Evolutionary conservation across 2,329 filamentous ascomycete genomes (phyloP).

Genomic region (Trichoderma lentiforme): DNA sequence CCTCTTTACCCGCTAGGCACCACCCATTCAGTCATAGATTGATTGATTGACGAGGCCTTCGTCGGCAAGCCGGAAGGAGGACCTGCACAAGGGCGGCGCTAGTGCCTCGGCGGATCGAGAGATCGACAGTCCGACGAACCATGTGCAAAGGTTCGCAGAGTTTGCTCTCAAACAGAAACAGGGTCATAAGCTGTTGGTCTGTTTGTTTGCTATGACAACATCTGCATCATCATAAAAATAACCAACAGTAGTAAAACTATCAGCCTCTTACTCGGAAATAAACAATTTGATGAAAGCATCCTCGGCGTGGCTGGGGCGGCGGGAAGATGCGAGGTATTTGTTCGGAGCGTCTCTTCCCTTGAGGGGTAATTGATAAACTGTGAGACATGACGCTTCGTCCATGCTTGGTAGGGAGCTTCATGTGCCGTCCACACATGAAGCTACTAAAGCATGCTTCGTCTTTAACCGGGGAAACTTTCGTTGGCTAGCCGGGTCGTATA

Average conservation of each 20-base stretch:
- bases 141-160: background rate
- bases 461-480: background rate
- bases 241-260: background rate
- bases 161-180: background rate
- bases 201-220: background rate
- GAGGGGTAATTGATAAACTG: background rate
- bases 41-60: background rate
- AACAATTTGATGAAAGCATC: background rate
- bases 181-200: background rate
- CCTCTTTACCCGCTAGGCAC: background rate
- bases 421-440: background rate
- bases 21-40: background rate
- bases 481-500: background rate
- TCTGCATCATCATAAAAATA: background rate
- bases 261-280: background rate
- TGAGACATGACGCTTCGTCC: background rate
- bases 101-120: background rate
- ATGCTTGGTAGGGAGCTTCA: background rate
- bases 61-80: background rate
- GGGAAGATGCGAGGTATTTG: background rate
- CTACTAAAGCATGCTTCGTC: background rate
- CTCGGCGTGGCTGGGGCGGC: background rate
- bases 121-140: background rate
- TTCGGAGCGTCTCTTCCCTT: background rate
- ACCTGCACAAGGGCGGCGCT: background rate